Evolutionary conservation across 2,329 filamentous ascomycete genomes (phyloP).

Genomic region (Huntiella bhutanensis): DNA sequence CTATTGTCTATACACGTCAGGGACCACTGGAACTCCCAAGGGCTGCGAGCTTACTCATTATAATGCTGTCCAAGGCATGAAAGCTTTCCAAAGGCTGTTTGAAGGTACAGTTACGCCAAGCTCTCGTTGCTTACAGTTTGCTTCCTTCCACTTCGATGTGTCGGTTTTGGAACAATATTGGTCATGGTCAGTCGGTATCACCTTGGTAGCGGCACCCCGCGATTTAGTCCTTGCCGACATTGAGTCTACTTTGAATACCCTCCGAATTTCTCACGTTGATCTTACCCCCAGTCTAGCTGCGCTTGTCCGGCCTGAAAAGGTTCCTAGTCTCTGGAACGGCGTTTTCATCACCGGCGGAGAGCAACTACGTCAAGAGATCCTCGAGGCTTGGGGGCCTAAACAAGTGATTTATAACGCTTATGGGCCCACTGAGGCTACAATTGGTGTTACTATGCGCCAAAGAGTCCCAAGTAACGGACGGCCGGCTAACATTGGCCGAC

Average conservation of each 20-base stretch:
- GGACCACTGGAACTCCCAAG: constrained; percentile 72
- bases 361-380: constrained; percentile 69
- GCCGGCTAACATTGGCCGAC: constrained; percentile 70
- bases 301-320: constrained; percentile 58
- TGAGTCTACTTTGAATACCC: constrained; percentile 46
- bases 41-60: constrained; percentile 78
- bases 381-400: constrained; percentile 66
- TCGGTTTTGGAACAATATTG: constrained; percentile 87
- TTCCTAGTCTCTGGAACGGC: constrained; percentile 59
- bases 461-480: constrained; percentile 60
- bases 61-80: constrained; percentile 76
- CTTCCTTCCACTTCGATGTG: constrained; percentile 87
- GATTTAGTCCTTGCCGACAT: constrained; percentile 78
- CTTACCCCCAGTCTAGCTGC: constrained; percentile 74
- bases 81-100: constrained; percentile 69
- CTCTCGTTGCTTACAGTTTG: constrained; percentile 81
- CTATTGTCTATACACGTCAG: constrained; percentile 76
- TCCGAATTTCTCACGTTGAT: constrained; percentile 77
- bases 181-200: constrained; percentile 84
- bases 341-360: constrained; percentile 92
- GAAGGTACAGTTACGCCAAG: constrained; percentile 48
- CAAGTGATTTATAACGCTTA: constrained; percentile 82
- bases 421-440: constrained; percentile 82
- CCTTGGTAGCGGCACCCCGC: constrained; percentile 61
- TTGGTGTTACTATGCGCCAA: constrained; percentile 80